These are phyloP conservation scores for Entophlyctis luteolus DNA, from an alignment of 192 early-diverging fungal species.

Conservation along the genomic window DNA sequence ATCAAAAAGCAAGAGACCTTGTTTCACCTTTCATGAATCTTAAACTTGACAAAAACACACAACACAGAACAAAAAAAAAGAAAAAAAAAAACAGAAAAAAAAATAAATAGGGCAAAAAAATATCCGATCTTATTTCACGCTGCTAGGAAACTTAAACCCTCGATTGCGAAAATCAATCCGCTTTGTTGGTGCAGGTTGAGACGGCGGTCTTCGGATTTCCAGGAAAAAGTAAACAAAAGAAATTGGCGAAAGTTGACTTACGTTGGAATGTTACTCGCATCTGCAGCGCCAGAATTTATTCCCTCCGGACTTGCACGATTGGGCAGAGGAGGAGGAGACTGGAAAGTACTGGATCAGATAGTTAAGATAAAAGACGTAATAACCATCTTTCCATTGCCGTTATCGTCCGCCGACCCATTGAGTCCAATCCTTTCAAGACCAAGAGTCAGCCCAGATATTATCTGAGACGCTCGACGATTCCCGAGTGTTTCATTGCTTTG, in stretches of 20 bases:
- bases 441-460: constrained; percentile 3
- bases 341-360: not conserved
- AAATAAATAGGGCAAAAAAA: not conserved
- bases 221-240: not conserved
- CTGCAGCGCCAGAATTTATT: not conserved
- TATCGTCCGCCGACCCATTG: not conserved
- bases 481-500: not conserved
- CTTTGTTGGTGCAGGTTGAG: constrained; percentile 13
- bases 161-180: constrained; percentile 7
- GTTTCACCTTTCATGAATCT: too few species aligned
- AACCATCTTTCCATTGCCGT: constrained; percentile 2
- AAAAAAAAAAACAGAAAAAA: not conserved
- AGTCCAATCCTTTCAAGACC: constrained; percentile 19
- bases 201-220: not conserved
- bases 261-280: constrained; percentile 8
- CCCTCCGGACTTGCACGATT: not conserved
- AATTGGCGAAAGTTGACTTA: not conserved
- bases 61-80: not conserved
- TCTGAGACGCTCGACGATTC: not conserved
- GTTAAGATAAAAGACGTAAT: not conserved
- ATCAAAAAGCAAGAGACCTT: too few species aligned
- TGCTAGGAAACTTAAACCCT: not conserved
- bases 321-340: constrained; percentile 12
- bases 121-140: not conserved
- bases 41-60: too few species aligned